These are phyloP conservation scores for Vishniacozyma victoriae DNA, from an alignment of 768 basidiomycete genomes.

Conservation along the genomic window DNA sequence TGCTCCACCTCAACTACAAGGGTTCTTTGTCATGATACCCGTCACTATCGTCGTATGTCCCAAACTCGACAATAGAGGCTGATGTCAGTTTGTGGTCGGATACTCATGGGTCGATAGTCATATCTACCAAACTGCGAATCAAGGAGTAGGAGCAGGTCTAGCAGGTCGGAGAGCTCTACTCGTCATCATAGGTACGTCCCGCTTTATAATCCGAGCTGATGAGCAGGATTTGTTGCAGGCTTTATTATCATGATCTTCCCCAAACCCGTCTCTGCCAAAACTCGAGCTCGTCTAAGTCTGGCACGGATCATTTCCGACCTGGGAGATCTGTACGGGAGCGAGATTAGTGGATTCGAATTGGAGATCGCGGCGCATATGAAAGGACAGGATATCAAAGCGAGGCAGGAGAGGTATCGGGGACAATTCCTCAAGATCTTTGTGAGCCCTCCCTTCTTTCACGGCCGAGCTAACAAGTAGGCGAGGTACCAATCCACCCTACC, in stretches of 20 bases:
- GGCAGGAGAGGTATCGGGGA: conserved; percentile 21
- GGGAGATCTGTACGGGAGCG: conserved; percentile 49
- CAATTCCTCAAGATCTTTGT: conserved; percentile 36
- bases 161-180: conserved; percentile 56
- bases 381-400: conserved; percentile 22
- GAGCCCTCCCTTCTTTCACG: conserved; percentile 6
- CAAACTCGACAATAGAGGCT: not conserved
- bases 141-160: conserved; percentile 55
- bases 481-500: conserved; percentile 8
- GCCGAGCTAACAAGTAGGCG: not conserved
- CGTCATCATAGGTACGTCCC: conserved; percentile 51
- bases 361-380: conserved; percentile 40
- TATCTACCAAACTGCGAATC: conserved; percentile 50
- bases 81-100: conserved; percentile 22
- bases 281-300: conserved; percentile 51
- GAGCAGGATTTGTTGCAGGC: conserved; percentile 52
- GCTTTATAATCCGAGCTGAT: not conserved
- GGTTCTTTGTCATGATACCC: conserved; percentile 40
- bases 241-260: conserved; percentile 58
- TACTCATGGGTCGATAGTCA: conserved; percentile 60
- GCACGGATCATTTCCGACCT: conserved; percentile 50
- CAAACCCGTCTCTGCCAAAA: conserved; percentile 52
- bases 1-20: conserved; percentile 44
- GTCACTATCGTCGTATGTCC: conserved; percentile 49
- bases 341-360: conserved; percentile 47